Base-by-base conservation (phyloP, 129 eudicot species). In the Saposhnikovia divaricata region DNA sequence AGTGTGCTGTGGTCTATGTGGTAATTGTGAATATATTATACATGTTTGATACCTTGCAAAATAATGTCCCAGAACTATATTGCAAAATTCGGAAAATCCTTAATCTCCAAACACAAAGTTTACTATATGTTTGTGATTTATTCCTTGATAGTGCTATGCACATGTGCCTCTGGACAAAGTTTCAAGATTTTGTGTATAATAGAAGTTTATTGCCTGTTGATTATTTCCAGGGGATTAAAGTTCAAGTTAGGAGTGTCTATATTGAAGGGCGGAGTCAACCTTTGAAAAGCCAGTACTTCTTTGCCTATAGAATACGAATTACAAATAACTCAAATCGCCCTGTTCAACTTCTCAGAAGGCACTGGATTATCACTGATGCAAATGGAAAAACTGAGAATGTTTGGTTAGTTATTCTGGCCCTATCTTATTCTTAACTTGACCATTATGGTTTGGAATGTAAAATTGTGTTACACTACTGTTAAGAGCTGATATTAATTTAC, bases 221-320 rank as follows among this genome's bases (percentile, higher is more conserved):
- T 46, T 75, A 31, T 28, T 80, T 65, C 38, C 89, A 95, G 99
- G 99, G 95, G 25, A 84, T 95, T 81, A 88, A 96, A 79, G 97
- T 95, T 80, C 97, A 95, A 90, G 99, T 95, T 78, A 90, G 95
- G 90, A 95, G 97, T 79, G 97, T 90, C 72, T 95, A 90, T 80
- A 85, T 90, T 74, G 97, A 92, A 83, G 89, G 97, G 57, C 82
- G 93, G 80, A 92, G 96, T 77, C 97, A 95, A 79, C 99, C 99
- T 69, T 81, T 87, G 40, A 90, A 92, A 87, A 89, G 91, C 59
- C 94, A 87, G 66, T 95, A 89, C 79, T 95, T 92, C 82, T 95
- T 85, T 82, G 99, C 97, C 3, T 95, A 95, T 78, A 81, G 96
- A 86, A 95, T 95, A 69, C 89, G 99, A 87, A 95, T 95, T 66